Conservation (phyloP, 345 rosid species). For the Lagerstroemia speciosa region DNA sequence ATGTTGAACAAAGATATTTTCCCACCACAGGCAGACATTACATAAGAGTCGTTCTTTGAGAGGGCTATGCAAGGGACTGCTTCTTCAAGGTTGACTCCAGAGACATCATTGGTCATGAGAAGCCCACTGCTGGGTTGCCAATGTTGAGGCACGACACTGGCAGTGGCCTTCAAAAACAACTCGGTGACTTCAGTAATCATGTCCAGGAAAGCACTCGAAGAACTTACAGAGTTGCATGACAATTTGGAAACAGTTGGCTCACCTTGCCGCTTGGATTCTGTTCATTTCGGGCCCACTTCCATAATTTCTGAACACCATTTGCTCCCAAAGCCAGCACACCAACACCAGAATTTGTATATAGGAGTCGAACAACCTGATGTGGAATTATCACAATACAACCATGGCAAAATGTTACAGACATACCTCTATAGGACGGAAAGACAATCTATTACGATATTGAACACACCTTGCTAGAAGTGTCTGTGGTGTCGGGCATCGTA, state of each 20-base stretch:
- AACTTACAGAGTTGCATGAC: background rate
- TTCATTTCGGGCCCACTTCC: slow-evolving; percentile 71
- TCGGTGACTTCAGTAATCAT: background rate
- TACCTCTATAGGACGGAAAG: background rate
- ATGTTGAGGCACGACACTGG: slow-evolving; percentile 56
- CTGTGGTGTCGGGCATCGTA: slow-evolving; percentile 66
- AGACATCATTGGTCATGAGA: slow-evolving; percentile 70
- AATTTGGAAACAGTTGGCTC: background rate
- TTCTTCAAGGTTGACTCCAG: slow-evolving; percentile 74
- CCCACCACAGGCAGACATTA: slow-evolving; percentile 90
- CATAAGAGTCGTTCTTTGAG: slow-evolving; percentile 85
- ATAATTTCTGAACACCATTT: slow-evolving; percentile 62
- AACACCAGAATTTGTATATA: slow-evolving; percentile 75
- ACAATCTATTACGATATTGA: slow-evolving; percentile 7
- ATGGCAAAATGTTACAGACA: background rate
- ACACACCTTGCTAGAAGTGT: slow-evolving; percentile 73
- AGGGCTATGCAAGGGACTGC: slow-evolving; percentile 87
- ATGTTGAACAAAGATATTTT: slow-evolving; percentile 82
- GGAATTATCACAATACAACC: slow-evolving; percentile 1
- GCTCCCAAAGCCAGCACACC: slow-evolving; percentile 82
- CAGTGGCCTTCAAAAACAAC: slow-evolving; percentile 50
- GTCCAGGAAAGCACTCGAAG: background rate
- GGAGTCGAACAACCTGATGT: slow-evolving; percentile 62
- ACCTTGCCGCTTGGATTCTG: slow-evolving; percentile 87
- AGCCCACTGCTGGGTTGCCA: slow-evolving; percentile 95